Percentiles rank a stretch among this genome's conserved stretches.
Conservation (phyloP, 2,329 filamentous ascomycete species). For the Ophiosphaerella herpotricha region DNA sequence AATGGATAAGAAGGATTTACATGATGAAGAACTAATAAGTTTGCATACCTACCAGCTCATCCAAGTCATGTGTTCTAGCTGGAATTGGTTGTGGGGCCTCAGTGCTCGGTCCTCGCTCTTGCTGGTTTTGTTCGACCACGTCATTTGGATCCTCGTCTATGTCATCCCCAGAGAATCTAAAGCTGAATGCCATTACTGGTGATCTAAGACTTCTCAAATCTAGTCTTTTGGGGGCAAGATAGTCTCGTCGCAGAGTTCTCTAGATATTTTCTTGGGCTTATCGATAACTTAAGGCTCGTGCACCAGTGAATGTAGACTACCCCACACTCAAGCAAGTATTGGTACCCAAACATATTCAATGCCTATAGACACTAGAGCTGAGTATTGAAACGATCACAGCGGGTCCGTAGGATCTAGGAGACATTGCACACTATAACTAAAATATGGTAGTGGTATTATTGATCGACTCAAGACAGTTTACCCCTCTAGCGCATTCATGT, state of each 20-base stretch:
- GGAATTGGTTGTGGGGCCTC: slow-evolving; percentile 38
- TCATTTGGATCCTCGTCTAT: slow-evolving; percentile 57
- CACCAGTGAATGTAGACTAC: slow-evolving; percentile 13
- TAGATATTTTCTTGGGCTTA: slow-evolving; percentile 22
- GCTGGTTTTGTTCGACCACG: slow-evolving; percentile 17
- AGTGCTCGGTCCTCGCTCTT: slow-evolving; percentile 1
- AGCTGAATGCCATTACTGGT: slow-evolving; percentile 53
- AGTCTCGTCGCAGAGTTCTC: not conserved
- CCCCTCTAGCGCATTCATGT: no score
- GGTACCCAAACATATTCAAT: no score
- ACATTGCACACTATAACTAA: no score
- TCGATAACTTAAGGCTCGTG: slow-evolving; percentile 28
- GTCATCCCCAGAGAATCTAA: slow-evolving; percentile 64
- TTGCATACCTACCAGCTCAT: slow-evolving; percentile 52
- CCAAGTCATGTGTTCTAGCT: slow-evolving; percentile 50
- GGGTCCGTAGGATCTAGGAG: no score
- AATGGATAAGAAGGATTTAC: not conserved
- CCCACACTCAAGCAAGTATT: no score
- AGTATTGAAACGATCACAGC: no score
- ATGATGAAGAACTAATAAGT: slow-evolving; percentile 33
- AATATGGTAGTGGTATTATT: no score
- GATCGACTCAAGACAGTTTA: no score
- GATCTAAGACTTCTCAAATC: not conserved
- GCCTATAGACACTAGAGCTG: no score
- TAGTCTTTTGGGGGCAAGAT: not conserved